Evolutionary conservation across 2,329 filamentous ascomycete species (phyloP), one percentile per base, ranked within the genome.

Genomic region (Beauveria asiatica): DNA sequence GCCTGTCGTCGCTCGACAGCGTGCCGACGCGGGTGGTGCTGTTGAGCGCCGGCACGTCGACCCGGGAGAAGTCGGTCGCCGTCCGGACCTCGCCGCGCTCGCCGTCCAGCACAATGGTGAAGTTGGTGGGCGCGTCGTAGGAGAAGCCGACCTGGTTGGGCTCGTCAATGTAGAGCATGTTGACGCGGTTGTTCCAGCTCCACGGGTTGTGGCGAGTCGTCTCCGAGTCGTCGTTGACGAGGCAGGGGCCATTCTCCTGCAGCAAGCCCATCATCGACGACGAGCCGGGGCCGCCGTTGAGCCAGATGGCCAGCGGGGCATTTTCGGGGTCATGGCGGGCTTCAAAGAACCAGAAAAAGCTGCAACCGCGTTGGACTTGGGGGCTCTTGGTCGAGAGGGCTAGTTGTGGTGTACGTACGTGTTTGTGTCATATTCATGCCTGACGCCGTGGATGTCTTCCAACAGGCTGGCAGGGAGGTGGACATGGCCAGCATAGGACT

Each of bases 141-240:
- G 85, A 88, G 64, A 88, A 84, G 45, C 83, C 83, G 42, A 89
- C 82, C 69, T 89, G 85, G 62, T 85, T 84, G 11, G 85, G 86
- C 80, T 80, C 76, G 67, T 82, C 79, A 59, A 84, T 78, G 70
- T 81, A 84, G 9, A 85, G 74, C 74, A 79, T 75, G 63, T 78
- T 78, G 61, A 75, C 75, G 57, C 73, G 70, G 41, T 72, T 77
- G 70, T 88, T 85, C 85, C 84, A 88, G 45, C 83, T 83, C 80
- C 82, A 88, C 57, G 81, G 76, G 61, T 83, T 79, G 23, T 80
- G 74, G 25, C 77, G 72, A 0, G 82, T 85, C 27, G 77, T 76
- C 59, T 81, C 78, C 45, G 75, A 76, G 55, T 80, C 73, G 62
- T 78, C 68, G 57, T 80, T 69, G 33, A 81, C 69, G 63, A 80